Evolutionary conservation across 441 rosid species (phyloP).

Genomic region (Bruguiera hainesii): DNA sequence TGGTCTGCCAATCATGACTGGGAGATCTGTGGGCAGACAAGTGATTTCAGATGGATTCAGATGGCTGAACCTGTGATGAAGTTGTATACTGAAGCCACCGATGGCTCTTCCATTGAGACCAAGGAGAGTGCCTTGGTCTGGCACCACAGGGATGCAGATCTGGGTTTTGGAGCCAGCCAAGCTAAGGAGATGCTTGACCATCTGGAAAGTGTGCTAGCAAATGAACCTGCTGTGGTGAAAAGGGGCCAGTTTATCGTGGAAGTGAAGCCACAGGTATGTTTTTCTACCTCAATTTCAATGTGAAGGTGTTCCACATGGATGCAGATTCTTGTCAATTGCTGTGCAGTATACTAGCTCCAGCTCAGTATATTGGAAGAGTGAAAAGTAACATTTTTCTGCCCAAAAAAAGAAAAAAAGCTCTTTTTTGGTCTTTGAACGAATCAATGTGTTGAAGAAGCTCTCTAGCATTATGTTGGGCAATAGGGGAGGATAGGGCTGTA

Average conservation of each 20-base stretch:
- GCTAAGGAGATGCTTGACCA: slow-evolving; percentile 78
- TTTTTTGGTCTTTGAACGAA: no score
- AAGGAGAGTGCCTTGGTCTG: slow-evolving; percentile 77
- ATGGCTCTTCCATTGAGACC: slow-evolving; percentile 62
- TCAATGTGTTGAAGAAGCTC: no score
- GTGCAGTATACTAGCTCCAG: background rate
- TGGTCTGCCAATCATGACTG: slow-evolving; percentile 44
- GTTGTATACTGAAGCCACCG: slow-evolving; percentile 67
- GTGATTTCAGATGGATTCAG: slow-evolving; percentile 65
- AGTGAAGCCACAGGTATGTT: slow-evolving; percentile 69
- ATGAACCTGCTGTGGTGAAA: slow-evolving; percentile 71
- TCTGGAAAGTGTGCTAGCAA: slow-evolving; percentile 70
- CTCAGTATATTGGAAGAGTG: no score
- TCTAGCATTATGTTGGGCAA: no score
- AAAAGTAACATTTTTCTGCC: background rate
- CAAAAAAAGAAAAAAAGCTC: background rate
- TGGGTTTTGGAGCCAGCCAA: slow-evolving; percentile 67
- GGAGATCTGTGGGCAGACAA: slow-evolving; percentile 47
- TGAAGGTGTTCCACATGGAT: background rate
- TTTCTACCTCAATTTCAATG: slow-evolving; percentile 1
- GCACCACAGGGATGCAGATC: slow-evolving; percentile 76
- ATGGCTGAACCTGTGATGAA: slow-evolving; percentile 74
- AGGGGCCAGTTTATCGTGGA: slow-evolving; percentile 68
- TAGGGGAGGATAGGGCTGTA: no score
- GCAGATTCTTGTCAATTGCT: background rate